Conservation (phyloP, 2,329 filamentous ascomycete genomes). For the Metarhizium anisopliae region DNA sequence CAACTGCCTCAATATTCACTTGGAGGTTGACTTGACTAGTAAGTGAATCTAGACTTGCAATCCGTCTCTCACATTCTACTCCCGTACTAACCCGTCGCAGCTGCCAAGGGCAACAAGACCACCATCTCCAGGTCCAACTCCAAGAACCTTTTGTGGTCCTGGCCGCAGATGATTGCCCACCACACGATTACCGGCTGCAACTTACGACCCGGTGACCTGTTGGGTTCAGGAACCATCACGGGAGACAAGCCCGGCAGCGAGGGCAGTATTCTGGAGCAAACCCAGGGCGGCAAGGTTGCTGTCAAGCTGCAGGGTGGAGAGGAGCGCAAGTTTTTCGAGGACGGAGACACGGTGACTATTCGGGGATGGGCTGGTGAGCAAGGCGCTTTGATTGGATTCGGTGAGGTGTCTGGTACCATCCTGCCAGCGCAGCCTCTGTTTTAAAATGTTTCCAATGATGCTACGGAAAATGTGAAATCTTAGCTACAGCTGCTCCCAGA, state of each 20-base stretch:
- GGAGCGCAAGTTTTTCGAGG: slow-evolving; percentile 61
- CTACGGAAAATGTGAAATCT: not conserved
- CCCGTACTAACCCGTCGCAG: slow-evolving; percentile 9
- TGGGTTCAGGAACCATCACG: slow-evolving; percentile 69
- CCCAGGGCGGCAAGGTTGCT: slow-evolving; percentile 55
- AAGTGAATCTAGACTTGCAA: slow-evolving; percentile 11
- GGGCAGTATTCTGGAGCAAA: slow-evolving; percentile 67
- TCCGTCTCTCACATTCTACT: not conserved
- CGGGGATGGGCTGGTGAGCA: slow-evolving; percentile 58
- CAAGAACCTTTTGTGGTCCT: slow-evolving; percentile 60
- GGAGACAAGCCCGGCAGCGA: slow-evolving; percentile 55
- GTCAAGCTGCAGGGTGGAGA: slow-evolving; percentile 56
- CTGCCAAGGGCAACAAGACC: slow-evolving; percentile 21
- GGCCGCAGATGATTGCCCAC: slow-evolving; percentile 76
- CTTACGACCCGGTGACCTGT: slow-evolving; percentile 62
- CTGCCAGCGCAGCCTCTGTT: slow-evolving; percentile 21
- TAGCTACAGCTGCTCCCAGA: not conserved
- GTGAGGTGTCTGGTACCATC: slow-evolving; percentile 60
- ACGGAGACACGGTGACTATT: slow-evolving; percentile 63
- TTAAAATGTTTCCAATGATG: slow-evolving; percentile 6
- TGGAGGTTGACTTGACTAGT: slow-evolving; percentile 31
- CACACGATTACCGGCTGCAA: slow-evolving; percentile 72
- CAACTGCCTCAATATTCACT: slow-evolving; percentile 26
- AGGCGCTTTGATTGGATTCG: slow-evolving; percentile 65
- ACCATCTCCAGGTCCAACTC: slow-evolving; percentile 26